Conservation (phyloP, 768 basidiomycete species). For the Lentinula boryana region DNA sequence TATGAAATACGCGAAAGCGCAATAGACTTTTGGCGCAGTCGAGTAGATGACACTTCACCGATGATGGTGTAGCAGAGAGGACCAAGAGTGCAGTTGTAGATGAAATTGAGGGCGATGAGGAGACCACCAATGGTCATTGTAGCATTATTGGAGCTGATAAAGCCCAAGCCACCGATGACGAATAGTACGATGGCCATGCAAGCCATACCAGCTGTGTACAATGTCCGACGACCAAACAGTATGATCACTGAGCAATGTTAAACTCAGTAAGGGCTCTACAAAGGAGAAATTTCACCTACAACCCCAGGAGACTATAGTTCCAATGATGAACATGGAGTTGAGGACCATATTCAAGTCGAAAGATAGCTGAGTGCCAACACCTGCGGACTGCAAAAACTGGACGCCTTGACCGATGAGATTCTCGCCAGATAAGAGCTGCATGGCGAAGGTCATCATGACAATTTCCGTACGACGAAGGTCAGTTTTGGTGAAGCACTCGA, state of each 20-base stretch:
- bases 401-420: conserved; percentile 18
- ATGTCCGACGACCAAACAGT: conserved; percentile 15
- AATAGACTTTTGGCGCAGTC: conserved; percentile 17
- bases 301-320: conserved; percentile 17
- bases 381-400: conserved; percentile 15
- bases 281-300: conserved; percentile 7
- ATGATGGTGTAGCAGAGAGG: conserved; percentile 18
- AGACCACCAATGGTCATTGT: conserved; percentile 14
- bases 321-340: conserved; percentile 21
- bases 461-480: conserved; percentile 17
- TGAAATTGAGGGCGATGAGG: conserved; percentile 15
- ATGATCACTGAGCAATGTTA: conserved; percentile 7
- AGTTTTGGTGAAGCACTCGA: conserved; percentile 15
- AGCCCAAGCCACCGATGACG: conserved; percentile 16
- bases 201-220: conserved; percentile 14
- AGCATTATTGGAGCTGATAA: conserved; percentile 4
- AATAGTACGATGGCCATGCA: conserved; percentile 15
- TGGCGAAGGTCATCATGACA: conserved; percentile 20
- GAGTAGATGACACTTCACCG: conserved; percentile 14
- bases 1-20: conserved; percentile 15
- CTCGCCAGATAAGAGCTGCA: conserved; percentile 16
- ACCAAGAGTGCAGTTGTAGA: conserved; percentile 17
- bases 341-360: conserved; percentile 16
- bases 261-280: background rate
- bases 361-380: conserved; percentile 9